phyloP scores from a whole-genome alignment of 2,329 filamentous ascomycete genomes.

The Aureobasidium sp. region DNA sequence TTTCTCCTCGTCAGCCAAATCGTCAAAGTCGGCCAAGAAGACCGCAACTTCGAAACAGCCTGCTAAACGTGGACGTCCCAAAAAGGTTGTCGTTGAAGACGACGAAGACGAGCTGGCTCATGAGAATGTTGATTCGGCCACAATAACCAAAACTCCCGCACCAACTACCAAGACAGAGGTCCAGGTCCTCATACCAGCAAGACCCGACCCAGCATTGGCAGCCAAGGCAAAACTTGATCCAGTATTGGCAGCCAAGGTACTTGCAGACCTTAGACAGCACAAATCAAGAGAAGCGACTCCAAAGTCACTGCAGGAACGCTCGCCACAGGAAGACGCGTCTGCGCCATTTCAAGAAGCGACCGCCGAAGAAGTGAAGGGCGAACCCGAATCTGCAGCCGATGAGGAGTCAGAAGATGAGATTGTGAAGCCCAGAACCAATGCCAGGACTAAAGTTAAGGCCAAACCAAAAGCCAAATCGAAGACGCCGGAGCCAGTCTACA shows the following conservation, averaged over 20 bases:
- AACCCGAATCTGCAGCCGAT: neutral
- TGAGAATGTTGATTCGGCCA: neutral
- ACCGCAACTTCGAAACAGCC: neutral
- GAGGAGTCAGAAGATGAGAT: neutral
- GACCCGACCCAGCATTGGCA: neutral
- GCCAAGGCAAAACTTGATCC: neutral
- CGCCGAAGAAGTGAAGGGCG: neutral
- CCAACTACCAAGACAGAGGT: neutral
- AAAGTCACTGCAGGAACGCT: neutral
- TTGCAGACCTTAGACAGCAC: neutral
- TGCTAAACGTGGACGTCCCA: slow-evolving; percentile 3
- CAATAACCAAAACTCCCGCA: neutral
- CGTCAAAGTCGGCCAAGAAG: neutral
- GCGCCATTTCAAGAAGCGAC: neutral
- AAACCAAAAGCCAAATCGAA: neutral
- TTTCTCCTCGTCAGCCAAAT: neutral
- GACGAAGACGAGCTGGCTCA: slow-evolving; percentile 7
- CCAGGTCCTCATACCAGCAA: slow-evolving; percentile 3
- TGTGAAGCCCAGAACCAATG: neutral
- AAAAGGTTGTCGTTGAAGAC: neutral
- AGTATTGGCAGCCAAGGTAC: neutral
- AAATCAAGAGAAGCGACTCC: neutral
- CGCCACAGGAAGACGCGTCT: neutral
- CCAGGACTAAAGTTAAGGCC: neutral
- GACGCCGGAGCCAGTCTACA: neutral